Evolutionary conservation across 2,329 filamentous ascomycete species (phyloP).

Genomic region (Talaromyces sp.): DNA sequence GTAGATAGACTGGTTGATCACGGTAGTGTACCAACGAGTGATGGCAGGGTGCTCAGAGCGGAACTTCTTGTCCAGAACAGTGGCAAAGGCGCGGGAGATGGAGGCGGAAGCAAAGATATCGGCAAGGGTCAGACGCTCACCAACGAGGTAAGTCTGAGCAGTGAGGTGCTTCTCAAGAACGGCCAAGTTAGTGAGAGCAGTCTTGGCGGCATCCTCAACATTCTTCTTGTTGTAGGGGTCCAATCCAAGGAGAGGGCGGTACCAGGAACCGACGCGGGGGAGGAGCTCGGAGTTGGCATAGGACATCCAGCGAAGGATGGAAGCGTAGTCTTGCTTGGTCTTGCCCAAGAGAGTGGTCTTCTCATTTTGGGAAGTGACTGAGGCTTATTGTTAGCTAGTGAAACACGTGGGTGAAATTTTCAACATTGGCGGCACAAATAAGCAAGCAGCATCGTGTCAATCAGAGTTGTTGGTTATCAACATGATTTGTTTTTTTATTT

Average conservation of each 20-base stretch:
- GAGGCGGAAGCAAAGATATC: conserved; percentile 81
- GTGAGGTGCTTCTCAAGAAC: conserved; percentile 83
- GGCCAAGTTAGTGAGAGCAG: conserved; percentile 61
- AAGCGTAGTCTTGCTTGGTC: conserved; percentile 99
- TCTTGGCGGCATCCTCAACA: conserved; percentile 75
- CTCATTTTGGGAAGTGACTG: conserved; percentile 99
- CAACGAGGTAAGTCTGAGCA: conserved; percentile 93
- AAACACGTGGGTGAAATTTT: conserved; percentile 15
- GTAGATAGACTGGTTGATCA: conserved; percentile 90
- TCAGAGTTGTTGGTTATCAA: conserved; percentile 75
- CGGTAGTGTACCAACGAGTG: conserved; percentile 90
- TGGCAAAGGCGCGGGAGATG: conserved; percentile 83
- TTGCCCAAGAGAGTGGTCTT: conserved; percentile 99
- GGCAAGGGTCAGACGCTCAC: conserved; percentile 94
- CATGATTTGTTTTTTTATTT: conserved; percentile 51
- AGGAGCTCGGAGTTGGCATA: conserved; percentile 90
- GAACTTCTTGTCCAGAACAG: conserved; percentile 89
- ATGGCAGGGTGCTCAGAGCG: conserved; percentile 77
- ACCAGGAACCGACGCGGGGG: conserved; percentile 69
- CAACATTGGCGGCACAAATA: neutral
- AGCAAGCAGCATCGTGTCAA: conserved; percentile 10
- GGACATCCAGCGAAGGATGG: conserved; percentile 97
- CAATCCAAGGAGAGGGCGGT: conserved; percentile 76
- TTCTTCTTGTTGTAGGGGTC: conserved; percentile 96
- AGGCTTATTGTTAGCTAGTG: conserved; percentile 19